Base-by-base conservation (phyloP, 352 stramenopile genomes). In the Globisporangium nodosum region DNA sequence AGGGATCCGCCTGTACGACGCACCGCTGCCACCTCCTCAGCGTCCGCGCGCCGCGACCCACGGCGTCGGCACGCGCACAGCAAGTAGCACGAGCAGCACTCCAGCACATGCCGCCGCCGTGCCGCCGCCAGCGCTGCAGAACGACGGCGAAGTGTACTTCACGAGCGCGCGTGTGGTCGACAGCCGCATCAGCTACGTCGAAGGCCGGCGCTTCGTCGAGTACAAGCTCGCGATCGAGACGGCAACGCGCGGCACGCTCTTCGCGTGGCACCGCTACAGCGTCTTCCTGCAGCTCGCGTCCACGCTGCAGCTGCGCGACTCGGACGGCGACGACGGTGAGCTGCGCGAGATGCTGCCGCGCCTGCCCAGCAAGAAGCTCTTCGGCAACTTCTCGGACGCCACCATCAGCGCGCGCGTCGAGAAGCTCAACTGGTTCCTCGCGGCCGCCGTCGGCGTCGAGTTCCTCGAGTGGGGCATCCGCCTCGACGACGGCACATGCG, bases 191-290 rank as follows among this genome's bases (percentile, higher is more conserved):
- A 61, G 45, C 47, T 61, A 61, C 20, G 48, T 47, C 21, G 56
- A 61, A 30, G 52, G 15, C 18, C 48, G 48, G 5, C 56, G 56
- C 56, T 76, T 81, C 53, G 73, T 81, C 52, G 70, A 81, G 69
- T 81, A 77, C 73, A 74, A 77, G 57, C 68, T 81, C 18, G 64
- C 72, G 56, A 75, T 81, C 39, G 73, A 81, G 49, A 78, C 70
- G 30, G 69, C 66, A 53, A 73, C 65, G 37, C 73, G 61, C 37
- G 73, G 73, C 35, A 72, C 65, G 31, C 57, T 81, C 21, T 81
- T 60, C 40, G 73, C 74, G 46, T 81, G 73, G 73, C 70, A 81
- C 47, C 73, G 73, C 20, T 78, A 78, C 64, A 74, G 65, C 52
- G 75, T 70, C 3, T 81, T 81, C 60, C 68, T 68, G 16, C 71